These are phyloP conservation scores for Pythium guiyangense DNA, from an alignment of 352 stramenopile species.

Conservation along the genomic window DNA sequence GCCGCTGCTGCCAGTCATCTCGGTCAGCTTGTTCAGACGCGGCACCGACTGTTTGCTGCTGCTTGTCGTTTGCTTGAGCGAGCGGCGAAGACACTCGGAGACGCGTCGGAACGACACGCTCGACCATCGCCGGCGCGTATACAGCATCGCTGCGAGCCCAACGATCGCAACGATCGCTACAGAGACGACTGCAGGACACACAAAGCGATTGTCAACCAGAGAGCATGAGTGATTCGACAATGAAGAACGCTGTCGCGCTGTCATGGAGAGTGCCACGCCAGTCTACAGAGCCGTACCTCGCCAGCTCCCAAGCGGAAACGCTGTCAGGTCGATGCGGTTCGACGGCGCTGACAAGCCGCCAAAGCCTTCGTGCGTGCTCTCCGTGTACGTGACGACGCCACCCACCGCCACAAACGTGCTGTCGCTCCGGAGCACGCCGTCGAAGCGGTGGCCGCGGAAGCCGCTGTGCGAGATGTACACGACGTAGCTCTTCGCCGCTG, in stretches of 20 bases:
- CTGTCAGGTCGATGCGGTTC: conserved; percentile 17
- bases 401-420: conserved; percentile 21
- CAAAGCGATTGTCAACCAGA: neutral
- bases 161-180: conserved; percentile 46
- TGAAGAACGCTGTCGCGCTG: neutral
- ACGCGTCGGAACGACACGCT: conserved; percentile 10
- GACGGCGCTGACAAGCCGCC: conserved; percentile 26
- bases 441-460: conserved; percentile 44
- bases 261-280: too few relatives aligned
- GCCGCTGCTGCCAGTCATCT: conserved; percentile 1
- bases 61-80: conserved; percentile 5
- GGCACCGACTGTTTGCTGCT: neutral
- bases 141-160: conserved; percentile 40
- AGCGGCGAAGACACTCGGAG: conserved; percentile 10
- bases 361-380: conserved; percentile 23
- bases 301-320: conserved; percentile 50
- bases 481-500: conserved; percentile 24
- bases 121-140: conserved; percentile 43
- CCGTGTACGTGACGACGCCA: conserved; percentile 5
- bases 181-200: conserved; percentile 30
- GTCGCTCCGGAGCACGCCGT: conserved; percentile 34
- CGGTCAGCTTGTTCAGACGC: conserved; percentile 1
- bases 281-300: conserved; percentile 48
- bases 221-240: neutral
- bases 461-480: conserved; percentile 69